Percentiles rank a stretch among this genome's conserved stretches.
phyloP scores from a whole-genome alignment of 2,329 filamentous ascomycete genomes.

The Cryoendolithus antarcticus region DNA sequence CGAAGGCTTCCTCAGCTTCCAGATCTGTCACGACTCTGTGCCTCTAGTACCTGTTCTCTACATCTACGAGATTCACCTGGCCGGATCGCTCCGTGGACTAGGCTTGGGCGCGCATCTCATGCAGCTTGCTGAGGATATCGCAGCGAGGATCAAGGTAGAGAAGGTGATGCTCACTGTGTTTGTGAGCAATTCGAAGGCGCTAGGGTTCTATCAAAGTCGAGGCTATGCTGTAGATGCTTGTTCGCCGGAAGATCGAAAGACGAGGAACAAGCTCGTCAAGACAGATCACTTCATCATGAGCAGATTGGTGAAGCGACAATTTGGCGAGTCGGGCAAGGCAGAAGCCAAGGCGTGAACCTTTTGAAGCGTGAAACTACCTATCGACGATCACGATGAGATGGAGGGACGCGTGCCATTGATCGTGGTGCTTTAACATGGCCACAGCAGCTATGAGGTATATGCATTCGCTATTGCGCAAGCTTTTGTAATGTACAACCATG shows the following conservation, averaged over 20 bases:
- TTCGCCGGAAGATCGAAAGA: slow-evolving; percentile 37
- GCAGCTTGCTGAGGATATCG: slow-evolving; percentile 41
- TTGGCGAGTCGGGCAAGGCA: too few species aligned
- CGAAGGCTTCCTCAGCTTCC: slow-evolving; percentile 46
- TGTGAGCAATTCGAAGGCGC: slow-evolving; percentile 44
- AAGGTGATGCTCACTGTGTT: slow-evolving; percentile 71
- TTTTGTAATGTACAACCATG: too few species aligned
- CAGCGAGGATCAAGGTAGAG: slow-evolving; percentile 40
- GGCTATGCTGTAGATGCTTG: slow-evolving; percentile 44
- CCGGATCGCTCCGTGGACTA: slow-evolving; percentile 42
- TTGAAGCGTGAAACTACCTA: too few species aligned
- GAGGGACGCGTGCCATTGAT: too few species aligned
- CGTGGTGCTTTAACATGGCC: too few species aligned
- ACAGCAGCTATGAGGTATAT: too few species aligned
- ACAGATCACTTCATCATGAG: slow-evolving; percentile 43
- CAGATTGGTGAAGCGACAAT: slow-evolving; percentile 19
- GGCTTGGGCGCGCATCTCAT: slow-evolving; percentile 53
- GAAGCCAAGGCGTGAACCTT: too few species aligned
- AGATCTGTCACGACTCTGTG: slow-evolving; percentile 56
- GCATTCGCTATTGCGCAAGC: too few species aligned
- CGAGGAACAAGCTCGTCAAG: slow-evolving; percentile 37
- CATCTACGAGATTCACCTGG: slow-evolving; percentile 67
- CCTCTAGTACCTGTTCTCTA: slow-evolving; percentile 54
- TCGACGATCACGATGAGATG: too few species aligned
- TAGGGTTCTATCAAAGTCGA: slow-evolving; percentile 48